These are phyloP conservation scores for Quercus phellos DNA, from an alignment of 331 rosid species.

Conservation along the genomic window DNA sequence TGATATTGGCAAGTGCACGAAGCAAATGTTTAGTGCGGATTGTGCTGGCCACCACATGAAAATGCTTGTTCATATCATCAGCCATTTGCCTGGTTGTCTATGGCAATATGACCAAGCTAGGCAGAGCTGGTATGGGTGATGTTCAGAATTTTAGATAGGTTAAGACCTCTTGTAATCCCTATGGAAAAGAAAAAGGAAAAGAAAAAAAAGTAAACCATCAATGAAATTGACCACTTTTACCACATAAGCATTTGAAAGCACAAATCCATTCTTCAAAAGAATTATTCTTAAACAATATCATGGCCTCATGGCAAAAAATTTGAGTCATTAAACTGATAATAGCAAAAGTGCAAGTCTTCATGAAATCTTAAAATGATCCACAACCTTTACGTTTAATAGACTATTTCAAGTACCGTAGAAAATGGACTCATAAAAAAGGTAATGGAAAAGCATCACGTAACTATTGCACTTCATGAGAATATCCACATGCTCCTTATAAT, in stretches of 20 bases:
- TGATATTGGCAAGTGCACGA: not conserved
- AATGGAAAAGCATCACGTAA: conserved; percentile 16
- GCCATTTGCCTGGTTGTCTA: not conserved
- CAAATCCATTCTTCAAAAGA: not conserved
- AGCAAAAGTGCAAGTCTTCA: not conserved
- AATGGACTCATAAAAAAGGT: conserved; percentile 12
- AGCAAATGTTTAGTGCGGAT: not conserved
- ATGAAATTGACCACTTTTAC: not conserved
- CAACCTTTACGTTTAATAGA: not conserved
- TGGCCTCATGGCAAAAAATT: too few relatives aligned
- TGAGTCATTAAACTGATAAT: not conserved
- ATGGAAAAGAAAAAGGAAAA: not conserved
- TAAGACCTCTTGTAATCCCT: not conserved
- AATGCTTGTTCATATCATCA: not conserved
- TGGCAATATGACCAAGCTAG: not conserved
- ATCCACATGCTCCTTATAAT: conserved; percentile 26
- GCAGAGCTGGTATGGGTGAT: not conserved
- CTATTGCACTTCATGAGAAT: conserved; percentile 21
- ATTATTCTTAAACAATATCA: too few relatives aligned
- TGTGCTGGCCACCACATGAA: not conserved
- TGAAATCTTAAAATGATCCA: not conserved
- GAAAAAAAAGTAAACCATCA: too few relatives aligned
- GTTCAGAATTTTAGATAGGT: not conserved
- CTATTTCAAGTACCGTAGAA: conserved; percentile 2
- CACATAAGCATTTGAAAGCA: not conserved